Base-by-base conservation (phyloP, 83 land plant genomes). In the Thuja plicata region DNA sequence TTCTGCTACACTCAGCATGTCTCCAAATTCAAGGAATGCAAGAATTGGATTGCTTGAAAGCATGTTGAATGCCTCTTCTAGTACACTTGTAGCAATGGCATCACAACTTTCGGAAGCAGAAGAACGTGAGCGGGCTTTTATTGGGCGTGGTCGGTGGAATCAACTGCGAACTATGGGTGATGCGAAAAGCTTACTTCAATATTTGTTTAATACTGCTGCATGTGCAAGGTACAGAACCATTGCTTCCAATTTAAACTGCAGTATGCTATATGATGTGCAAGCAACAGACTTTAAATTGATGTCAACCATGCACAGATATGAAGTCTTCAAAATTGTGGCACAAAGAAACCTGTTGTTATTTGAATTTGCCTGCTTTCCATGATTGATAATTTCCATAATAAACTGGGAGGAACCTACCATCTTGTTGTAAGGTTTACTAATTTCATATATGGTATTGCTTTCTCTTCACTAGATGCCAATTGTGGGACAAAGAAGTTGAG, bases 41-140 rank as follows among this genome's bases (percentile, higher is more conserved):
- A 93, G 96, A 87, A 93, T 93, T 71, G 89, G 94, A 88, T 92
- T 95, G 87, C 94, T 97, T 87, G 98, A 97, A 91, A 97, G 85
- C 91, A 97, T 97, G 98, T 89, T 97, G 41, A 93, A 94, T 81
- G 91, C 92, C 41, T 92, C 97, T 30, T 96, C 97, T 54, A 94
- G 92, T 89, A 90, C 98, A 88, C 91, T 97, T 17, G 98, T 96
- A 3, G 91, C 99, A 71, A 97, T 97, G 99, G 99, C 99, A 81
- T 96, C 98, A 87, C 96, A 97, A 88, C 97, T 97, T 84, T 97
- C 99, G 40, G 99, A 97, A 89, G 99, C 99, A 87, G 99, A 97
- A 91, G 99, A 96, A 76, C 88, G 97, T 54, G 99, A 96, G 78
- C 94, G 97, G 87, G 90, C 93, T 16, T 92, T 92, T 78, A 90